Evolutionary conservation across 768 basidiomycete genomes (phyloP), one percentile per base, ranked within the genome.

Genomic region (Cystobasidium tubakii): DNA sequence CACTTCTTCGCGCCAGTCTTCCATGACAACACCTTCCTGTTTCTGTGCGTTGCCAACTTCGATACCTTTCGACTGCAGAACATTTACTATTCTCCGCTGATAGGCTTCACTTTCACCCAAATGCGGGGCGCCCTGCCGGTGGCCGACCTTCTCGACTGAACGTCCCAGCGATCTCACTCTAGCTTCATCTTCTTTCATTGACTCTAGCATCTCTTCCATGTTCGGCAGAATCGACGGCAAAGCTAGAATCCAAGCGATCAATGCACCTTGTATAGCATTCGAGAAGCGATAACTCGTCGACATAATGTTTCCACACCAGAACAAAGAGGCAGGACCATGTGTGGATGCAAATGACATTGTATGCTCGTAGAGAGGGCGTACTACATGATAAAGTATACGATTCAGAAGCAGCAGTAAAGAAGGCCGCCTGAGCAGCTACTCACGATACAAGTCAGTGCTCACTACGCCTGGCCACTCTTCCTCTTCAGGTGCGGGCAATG

Each of bases 251-350:
- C 69, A 71, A 29, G 69, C 69, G 4, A 60, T 60, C 54, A 71
- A 44, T 36, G 69, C 69, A 33, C 54, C 44, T 44, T 71, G 69
- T 3, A 71, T n/a, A 27, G 69, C 69, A 44, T 62, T 71, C 54
- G 69, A 71, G 25, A 71, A 60, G 9, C 69, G 69, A 36, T 71
- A 71, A n/a, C 54, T 57, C 1, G 69, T 71, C 7, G 69, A 71
- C 69, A 71, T 71, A 15, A 71, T n/a, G 33, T 71, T 55, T 15
- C 69, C 69, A 34, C 31, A 31, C 69, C 69, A 71, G 69, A 71
- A 71, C 10, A 71, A 31, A 29, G 53, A 57, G 10, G 69, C 69
- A 3, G 69, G 69, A 34, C 69, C 69, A 29, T 71, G 69, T 19
- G 31, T 7, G 17, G 50, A 10, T 29, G 69, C 23, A 27, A 55